Base-by-base conservation (phyloP, 345 rosid species). In the Sapria himalayana region DNA sequence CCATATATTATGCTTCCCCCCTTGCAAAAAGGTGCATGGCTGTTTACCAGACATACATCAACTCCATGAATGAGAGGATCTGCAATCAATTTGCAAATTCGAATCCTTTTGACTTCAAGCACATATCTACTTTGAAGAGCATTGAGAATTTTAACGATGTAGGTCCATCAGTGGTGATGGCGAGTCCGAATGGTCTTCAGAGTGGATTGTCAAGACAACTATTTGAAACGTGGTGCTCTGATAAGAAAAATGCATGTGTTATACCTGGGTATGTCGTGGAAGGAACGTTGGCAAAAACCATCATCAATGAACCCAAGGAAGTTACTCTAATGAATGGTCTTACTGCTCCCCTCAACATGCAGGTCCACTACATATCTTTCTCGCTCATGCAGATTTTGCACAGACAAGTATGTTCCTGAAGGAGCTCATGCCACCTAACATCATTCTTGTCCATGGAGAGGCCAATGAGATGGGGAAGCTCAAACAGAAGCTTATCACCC, bases 311-410 rank as follows among this genome's bases (percentile, higher is more conserved):
- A 45, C 94, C 94, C 0, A 86, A 78, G 64, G 97, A 86, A 44
- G 97, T 86, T 25, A 76, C 89, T 2, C 85, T 86, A 44, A 71
- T 78, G 94, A 86, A 81, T 48, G 94, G 97, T 48, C 85, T 86
- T 13, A 46, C 67, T 8, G 81, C 97, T 19, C 94, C 92, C 35
- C 74, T 81, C 25, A 66, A 70, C 66, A 78, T 86, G 97, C 74
- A 69, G 52, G 92, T 86, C 29, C 97, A 86, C 64, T 78, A 81
- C 56, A 75, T 86, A 25, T 78, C 97, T 0, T 86, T 81, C 63
- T 81, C 92, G 97, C 97, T 40, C 94, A 86, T 29, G 94, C 94
- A 0, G 97, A 86, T 62, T 86, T 73, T 39, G 89, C 92, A 14
- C 92, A 86, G 77, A 86, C 97, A 4, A 86, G 97, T 45, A 61